Evolutionary conservation across 352 stramenopile species (phyloP), one percentile per base, ranked within the genome.

Genomic region (Globisporangium echinulatum): DNA sequence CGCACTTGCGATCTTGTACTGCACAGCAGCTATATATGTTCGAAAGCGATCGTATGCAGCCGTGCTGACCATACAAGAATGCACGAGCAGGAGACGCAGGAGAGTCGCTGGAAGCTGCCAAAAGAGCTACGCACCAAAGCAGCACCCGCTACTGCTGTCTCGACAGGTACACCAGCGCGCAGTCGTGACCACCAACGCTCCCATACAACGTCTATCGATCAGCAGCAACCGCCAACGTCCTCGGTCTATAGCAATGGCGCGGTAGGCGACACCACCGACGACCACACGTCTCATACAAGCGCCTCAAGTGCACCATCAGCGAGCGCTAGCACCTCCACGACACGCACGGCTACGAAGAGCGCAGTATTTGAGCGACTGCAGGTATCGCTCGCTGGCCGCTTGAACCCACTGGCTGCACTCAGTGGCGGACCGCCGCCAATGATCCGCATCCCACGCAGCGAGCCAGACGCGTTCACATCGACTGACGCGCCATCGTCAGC

Each of bases 41-140:
- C 36, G 15, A 36, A 48, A 40, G 11, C 56, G 52, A 14, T 56
- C n/a, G 42, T 13, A 44, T 44, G 40, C 40, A 3, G 1, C 40
- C 11, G 40, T 44, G 11, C 46, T 50, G 46, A 25, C 46, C 11
- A 15, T 50, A 50, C 46, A 49, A 1, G 6, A 19, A 10, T 44
- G 40, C 7, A n/a, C 15, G 15, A 37, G 10, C 51, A 79, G 69
- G 52, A 68, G 25, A 87, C 77, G 0, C 73, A 79, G 37, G 77
- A 87, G 61, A 89, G 79, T 56, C 70, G 75, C 4, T 89, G 79
- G 79, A 81, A 87, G 60, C 64, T 71, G 40, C 77, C 77, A 9
- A 62, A 56, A 49, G 63, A 54, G 52, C 62, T 59, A 15, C 56
- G 64, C 5, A 48, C 50, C 17, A 49, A 49, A 17, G 6, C 4